These are phyloP conservation scores for Taiozyma sp. DNA, from an alignment of 1,139 yeast species.

Conservation along the genomic window DNA sequence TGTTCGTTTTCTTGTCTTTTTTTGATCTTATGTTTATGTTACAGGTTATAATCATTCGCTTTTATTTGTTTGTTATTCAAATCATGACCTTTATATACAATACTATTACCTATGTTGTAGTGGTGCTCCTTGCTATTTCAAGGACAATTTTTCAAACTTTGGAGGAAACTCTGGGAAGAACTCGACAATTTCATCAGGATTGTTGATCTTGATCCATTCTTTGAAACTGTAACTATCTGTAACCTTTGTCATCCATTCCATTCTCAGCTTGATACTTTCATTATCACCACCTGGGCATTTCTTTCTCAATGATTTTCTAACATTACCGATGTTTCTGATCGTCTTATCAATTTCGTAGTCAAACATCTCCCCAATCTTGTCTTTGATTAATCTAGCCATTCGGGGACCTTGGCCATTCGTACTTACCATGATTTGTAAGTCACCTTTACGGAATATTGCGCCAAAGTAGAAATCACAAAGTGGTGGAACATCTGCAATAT, in stretches of 20 bases:
- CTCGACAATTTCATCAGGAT: slow-evolving; percentile 23
- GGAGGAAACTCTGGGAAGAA: slow-evolving; percentile 29
- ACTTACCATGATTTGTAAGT: slow-evolving; percentile 74
- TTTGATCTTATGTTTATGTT: not conserved
- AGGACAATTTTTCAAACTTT: slow-evolving; percentile 6
- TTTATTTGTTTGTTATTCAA: not conserved
- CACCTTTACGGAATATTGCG: slow-evolving; percentile 70
- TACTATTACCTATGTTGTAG: not conserved
- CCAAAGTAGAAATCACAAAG: slow-evolving; percentile 87
- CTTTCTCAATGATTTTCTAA: slow-evolving; percentile 49
- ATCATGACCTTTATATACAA: not conserved
- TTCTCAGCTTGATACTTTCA: slow-evolving; percentile 51
- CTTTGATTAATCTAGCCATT: slow-evolving; percentile 60
- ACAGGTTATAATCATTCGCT: not conserved
- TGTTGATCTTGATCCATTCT: slow-evolving; percentile 49
- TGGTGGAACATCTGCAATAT: slow-evolving; percentile 81
- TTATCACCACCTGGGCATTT: slow-evolving; percentile 43
- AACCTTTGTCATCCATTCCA: slow-evolving; percentile 66
- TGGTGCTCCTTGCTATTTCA: not conserved
- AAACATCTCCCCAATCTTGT: slow-evolving; percentile 31
- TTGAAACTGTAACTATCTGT: slow-evolving; percentile 56
- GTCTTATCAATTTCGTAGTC: slow-evolving; percentile 46
- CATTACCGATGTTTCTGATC: slow-evolving; percentile 54
- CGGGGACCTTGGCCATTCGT: slow-evolving; percentile 84
- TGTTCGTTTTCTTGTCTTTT: not conserved